Conservation (phyloP, 257 asterid species). For the Nicotiana obtusifolia region DNA sequence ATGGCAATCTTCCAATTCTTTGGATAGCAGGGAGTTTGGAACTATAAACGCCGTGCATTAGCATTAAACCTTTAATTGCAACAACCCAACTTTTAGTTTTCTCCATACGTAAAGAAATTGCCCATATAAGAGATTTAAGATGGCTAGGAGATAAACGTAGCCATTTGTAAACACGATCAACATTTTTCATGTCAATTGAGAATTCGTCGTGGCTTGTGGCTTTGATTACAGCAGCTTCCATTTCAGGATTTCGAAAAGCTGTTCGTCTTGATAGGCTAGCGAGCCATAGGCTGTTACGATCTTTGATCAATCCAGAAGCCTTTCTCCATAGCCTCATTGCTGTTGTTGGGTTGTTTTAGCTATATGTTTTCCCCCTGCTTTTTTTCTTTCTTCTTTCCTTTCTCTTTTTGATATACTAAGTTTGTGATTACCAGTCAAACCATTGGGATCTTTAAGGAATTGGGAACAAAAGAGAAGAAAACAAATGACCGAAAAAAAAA, state of each 20-base stretch:
- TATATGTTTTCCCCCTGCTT: background rate
- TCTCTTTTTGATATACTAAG: too few relatives aligned
- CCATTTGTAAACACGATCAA: slow-evolving; percentile 56
- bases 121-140: slow-evolving; percentile 59
- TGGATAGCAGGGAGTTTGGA: slow-evolving; percentile 33
- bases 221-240: slow-evolving; percentile 64
- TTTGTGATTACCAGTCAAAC: background rate
- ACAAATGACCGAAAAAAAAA: background rate
- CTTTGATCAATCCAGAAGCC: slow-evolving; percentile 64
- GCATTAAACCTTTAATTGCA: slow-evolving; percentile 65
- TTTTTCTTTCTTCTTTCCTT: background rate
- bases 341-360: background rate
- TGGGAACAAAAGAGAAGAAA: background rate
- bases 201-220: slow-evolving; percentile 64
- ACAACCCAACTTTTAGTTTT: slow-evolving; percentile 56
- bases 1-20: slow-evolving; percentile 68
- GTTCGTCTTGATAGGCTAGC: slow-evolving; percentile 53
- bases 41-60: slow-evolving; percentile 53
- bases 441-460: background rate
- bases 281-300: slow-evolving; percentile 58
- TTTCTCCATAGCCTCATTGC: slow-evolving; percentile 74
- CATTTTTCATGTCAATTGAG: slow-evolving; percentile 32
- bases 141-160: slow-evolving; percentile 58
- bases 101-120: slow-evolving; percentile 55
- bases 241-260: slow-evolving; percentile 69